Evolutionary conservation across 768 basidiomycete species (phyloP).

Genomic region (Agaricus subrufescens): DNA sequence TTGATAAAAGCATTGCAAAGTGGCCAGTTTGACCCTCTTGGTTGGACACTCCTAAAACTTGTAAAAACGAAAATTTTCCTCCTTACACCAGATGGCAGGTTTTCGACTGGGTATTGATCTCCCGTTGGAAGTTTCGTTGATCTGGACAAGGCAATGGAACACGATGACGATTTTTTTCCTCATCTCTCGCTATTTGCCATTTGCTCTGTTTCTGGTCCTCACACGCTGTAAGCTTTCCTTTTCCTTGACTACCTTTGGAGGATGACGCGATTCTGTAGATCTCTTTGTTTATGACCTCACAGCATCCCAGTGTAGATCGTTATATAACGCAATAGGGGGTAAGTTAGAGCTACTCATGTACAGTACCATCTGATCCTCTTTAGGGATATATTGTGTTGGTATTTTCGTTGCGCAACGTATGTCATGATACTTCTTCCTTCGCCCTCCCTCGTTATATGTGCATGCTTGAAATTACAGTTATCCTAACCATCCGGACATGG

Average conservation of each 20-base stretch:
- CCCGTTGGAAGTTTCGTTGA: neutral
- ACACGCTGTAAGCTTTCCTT: neutral
- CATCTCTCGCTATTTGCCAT: conserved; percentile 8
- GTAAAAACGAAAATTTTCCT: too few species aligned
- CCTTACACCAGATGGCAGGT: neutral
- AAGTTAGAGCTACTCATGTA: neutral
- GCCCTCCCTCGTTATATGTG: neutral
- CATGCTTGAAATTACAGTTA: neutral
- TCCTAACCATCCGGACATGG: conserved; percentile 2
- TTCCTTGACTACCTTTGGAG: neutral
- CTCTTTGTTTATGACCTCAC: neutral
- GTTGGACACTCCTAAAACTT: too few species aligned
- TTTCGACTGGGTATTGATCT: conserved; percentile 9
- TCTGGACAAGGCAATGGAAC: conserved; percentile 8
- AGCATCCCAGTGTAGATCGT: neutral
- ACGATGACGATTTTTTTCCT: conserved; percentile 5
- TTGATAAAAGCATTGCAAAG: too few species aligned
- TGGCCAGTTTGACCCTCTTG: too few species aligned
- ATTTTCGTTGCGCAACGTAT: neutral
- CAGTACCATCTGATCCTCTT: neutral
- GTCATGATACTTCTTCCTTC: neutral
- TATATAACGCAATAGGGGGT: neutral
- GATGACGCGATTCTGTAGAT: too few species aligned
- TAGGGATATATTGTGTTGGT: neutral
- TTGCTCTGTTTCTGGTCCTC: neutral